A percentile compares a stretch with the other conserved stretches of the same genome.
Evolutionary conservation across 768 basidiomycete genomes (phyloP).

Genomic region (Psilocybe cyanescens): DNA sequence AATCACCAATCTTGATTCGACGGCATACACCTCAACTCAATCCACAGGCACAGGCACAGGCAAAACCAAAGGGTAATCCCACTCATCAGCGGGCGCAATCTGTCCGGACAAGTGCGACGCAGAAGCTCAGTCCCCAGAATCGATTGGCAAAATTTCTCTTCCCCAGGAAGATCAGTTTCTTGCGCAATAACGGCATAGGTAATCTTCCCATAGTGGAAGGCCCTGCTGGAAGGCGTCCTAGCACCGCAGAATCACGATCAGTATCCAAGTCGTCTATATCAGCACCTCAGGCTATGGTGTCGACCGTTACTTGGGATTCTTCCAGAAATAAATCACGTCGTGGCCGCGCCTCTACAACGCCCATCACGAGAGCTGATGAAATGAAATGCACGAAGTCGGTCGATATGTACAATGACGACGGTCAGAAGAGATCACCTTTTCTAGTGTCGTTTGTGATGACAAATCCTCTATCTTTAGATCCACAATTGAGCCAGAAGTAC

Average conservation of each 20-base stretch:
- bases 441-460: neutral
- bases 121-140: conserved; percentile 2
- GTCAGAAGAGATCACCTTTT: conserved; percentile 4
- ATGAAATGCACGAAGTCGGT: neutral
- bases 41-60: neutral
- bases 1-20: neutral
- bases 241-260: conserved; percentile 3
- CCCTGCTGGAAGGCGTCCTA: neutral
- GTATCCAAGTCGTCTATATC: conserved; percentile 21
- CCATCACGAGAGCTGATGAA: neutral
- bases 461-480: conserved; percentile 13
- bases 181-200: neutral
- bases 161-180: conserved; percentile 21
- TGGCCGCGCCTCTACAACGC: conserved; percentile 3
- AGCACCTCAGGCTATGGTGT: conserved; percentile 13
- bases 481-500: neutral
- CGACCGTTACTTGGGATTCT: conserved; percentile 6
- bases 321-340: conserved; percentile 7
- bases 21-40: neutral
- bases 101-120: neutral
- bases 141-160: conserved; percentile 22
- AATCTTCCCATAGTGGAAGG: neutral
- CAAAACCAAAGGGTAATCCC: neutral
- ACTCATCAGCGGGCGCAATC: neutral
- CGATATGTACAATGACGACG: neutral